Evolutionary conservation across 345 rosid genomes (phyloP), one percentile per base, ranked within the genome.

Genomic region (Aquilaria sinensis): DNA sequence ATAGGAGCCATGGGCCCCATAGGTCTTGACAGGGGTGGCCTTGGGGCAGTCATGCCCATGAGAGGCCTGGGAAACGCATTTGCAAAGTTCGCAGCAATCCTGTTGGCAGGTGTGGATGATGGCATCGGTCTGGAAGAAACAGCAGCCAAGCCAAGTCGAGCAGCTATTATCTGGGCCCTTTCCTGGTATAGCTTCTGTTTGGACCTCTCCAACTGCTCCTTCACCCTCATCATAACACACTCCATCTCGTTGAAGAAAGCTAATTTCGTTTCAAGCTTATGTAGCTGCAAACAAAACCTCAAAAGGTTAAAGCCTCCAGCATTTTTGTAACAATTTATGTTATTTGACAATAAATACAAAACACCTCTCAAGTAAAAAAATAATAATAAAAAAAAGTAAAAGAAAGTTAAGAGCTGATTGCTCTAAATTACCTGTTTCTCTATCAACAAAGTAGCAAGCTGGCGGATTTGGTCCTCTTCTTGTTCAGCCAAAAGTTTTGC

Each of bases 121-220:
- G 81, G 89, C 70, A 78, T 71, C 63, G 74, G 70, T 75, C 84
- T 77, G 14, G 96, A 83, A 12, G 93, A 75, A 58, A 86, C 63
- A 63, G 85, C 74, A n/a, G 83, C 85, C 53, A 78, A 58, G 55
- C 94, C 96, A 23, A 91, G 94, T 59, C 97, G 86, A 46, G 96
- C 73, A 70, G 95, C 89, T 58, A 95, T 95, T 77, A 95, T 95
- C 77, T 91, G 96, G 49, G 90, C 88, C 59, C 99, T 78, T 71
- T 95, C 98, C 13, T 84, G 90, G 78, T 81, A 91, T 47, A 95
- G 95, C 69, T 81, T 85, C 75, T 91, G 98, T 70, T 82, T 88
- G 60, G 94, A 85, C 72, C 96, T 78, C 58, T 95, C 98, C 78
- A 95, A 75, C 63, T 91, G 98, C 80, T 95, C 99, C 75, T 78